Base-by-base conservation (phyloP, 805 yeast genomes). In the Metschnikowia proteae region DNA sequence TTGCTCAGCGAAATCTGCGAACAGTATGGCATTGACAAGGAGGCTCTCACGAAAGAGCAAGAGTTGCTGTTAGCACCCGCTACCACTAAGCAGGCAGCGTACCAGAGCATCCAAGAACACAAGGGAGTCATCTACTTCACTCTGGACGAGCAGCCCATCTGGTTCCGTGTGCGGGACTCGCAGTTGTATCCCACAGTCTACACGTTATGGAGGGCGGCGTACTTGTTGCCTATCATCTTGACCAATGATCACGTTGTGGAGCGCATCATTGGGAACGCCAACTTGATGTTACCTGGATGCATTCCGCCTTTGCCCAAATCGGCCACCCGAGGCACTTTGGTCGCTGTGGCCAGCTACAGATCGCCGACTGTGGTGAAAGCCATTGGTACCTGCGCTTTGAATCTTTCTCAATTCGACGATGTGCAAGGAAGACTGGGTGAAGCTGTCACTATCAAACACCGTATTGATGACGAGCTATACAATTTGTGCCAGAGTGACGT, bases 171-270 rank as follows among this genome's bases (percentile, higher is more conserved):
- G 1, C 72, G 82, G 49, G 85, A 83, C 60, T 73, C 76, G 1
- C 71, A 66, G 22, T 52, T 76, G 30, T 70, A 81, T 45, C 98
- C 99, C 0, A 80, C 96, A 0, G 68, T 88, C 1, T 86, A 74
- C 60, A 81, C 88, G 0, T 64, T 84, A 36, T 88, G 96, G 94
- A 72, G 73, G 25, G 75, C 79, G 34, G 89, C 91, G 0, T 78
- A 68, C 50, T 47, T 88, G 9, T 55, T 89, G 23, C 96, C 96
- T 0, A 62, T 76, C 0, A 79, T 91, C 3, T 66, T 71, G 49
- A 91, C 97, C 0, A 90, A 88, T 61, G 79, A 79, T 9, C 80
- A 76, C 55, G 96, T 92, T 1, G 74, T 92, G 13, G 83, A 78
- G 43, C 79, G 81, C 9, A 67, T 90, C n/a, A 68, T 74, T 30